Evolutionary conservation across 306 rosid species (phyloP).

Genomic region (Vigna nakashimae): DNA sequence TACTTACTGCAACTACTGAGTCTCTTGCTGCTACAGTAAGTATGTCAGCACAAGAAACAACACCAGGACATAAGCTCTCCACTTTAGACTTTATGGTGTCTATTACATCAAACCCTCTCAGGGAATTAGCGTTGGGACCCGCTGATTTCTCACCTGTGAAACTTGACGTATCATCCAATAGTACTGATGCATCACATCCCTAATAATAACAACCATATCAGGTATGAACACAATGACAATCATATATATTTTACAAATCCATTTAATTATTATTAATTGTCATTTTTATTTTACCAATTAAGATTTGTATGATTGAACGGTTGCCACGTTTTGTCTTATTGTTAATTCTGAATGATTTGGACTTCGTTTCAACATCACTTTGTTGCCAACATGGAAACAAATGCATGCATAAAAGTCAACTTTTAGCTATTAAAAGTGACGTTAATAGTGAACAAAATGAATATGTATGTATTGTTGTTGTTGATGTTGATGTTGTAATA

Average conservation of each 20-base stretch:
- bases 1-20: constrained; percentile 63
- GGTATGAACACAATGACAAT: neutral
- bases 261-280: neutral
- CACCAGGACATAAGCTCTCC: constrained; percentile 57
- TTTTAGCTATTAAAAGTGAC: constrained; percentile 6
- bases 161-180: constrained; percentile 67
- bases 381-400: neutral
- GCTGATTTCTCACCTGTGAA: constrained; percentile 76
- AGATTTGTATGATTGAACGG: neutral
- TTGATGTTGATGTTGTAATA: neutral
- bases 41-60: constrained; percentile 76
- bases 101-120: constrained; percentile 65
- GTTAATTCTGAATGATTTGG: neutral
- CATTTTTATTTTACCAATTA: neutral
- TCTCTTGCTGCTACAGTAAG: constrained; percentile 71
- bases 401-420: constrained; percentile 1
- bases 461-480: neutral
- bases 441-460: neutral
- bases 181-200: constrained; percentile 81
- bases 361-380: neutral
- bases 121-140: constrained; percentile 55
- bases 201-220: neutral
- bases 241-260: neutral
- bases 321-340: neutral
- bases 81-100: constrained; percentile 61